These are phyloP conservation scores for Guadua angustifolia DNA, from an alignment of 176 grass and related monocot genomes.

Conservation along the genomic window DNA sequence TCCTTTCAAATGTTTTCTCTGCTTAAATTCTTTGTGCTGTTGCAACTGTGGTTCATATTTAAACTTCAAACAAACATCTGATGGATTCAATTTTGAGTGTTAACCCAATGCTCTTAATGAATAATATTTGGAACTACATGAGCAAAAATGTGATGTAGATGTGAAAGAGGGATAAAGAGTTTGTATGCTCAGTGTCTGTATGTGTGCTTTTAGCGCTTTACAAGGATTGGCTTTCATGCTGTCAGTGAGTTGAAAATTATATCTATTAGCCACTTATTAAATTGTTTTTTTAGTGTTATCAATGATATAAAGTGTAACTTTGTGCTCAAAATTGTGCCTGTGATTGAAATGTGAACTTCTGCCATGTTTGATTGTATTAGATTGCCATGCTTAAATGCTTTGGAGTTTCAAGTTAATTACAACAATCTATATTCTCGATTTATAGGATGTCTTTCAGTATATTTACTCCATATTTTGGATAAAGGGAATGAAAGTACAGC, in stretches of 20 bases:
- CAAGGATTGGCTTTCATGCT: neutral
- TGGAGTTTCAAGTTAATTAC: neutral
- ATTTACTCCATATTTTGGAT: neutral
- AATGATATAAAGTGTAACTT: neutral
- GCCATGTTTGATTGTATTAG: neutral
- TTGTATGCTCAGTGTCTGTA: neutral
- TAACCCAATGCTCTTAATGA: neutral
- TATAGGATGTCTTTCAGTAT: neutral
- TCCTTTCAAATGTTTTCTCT: neutral
- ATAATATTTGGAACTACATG: neutral
- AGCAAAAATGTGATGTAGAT: neutral
- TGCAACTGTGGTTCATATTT: neutral
- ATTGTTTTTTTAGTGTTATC: neutral
- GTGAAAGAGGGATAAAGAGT: neutral
- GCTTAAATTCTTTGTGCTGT: neutral
- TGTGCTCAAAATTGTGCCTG: neutral
- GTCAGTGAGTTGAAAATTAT: neutral
- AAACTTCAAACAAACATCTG: neutral
- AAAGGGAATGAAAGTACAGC: neutral
- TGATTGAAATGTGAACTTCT: neutral
- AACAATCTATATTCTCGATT: neutral
- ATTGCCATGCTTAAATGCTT: neutral
- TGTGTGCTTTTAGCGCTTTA: neutral
- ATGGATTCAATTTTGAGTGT: neutral
- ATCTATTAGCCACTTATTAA: neutral